Conservation (phyloP, 163 green algal genomes). For the Prototheca cutis region DNA sequence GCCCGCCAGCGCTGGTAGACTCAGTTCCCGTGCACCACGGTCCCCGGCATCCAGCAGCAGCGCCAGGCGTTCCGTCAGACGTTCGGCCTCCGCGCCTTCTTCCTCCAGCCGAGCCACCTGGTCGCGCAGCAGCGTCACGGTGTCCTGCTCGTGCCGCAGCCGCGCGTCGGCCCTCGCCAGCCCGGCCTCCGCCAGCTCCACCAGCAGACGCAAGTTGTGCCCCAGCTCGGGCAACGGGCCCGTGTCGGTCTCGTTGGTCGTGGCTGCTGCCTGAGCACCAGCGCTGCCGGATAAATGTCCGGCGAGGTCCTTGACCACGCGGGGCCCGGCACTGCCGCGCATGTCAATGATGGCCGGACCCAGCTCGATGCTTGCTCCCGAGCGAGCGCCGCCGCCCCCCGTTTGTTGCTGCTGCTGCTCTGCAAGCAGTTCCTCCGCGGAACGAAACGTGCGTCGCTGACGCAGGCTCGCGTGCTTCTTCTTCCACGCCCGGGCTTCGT, state of each 20-base stretch:
- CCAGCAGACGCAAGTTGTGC: slow-evolving; percentile 95
- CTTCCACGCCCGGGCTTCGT: slow-evolving; percentile 63
- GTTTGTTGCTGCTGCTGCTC: slow-evolving; percentile 14
- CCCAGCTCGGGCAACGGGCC: slow-evolving; percentile 90
- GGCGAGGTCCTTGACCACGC: slow-evolving; percentile 84
- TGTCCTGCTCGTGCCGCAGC: slow-evolving; percentile 76
- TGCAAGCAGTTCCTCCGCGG: slow-evolving; percentile 68
- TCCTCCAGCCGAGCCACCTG: slow-evolving; percentile 51
- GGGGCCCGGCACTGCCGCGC: slow-evolving; percentile 47
- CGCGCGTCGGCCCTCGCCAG: slow-evolving; percentile 69
- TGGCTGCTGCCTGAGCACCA: no score
- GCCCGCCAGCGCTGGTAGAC: slow-evolving; percentile 25
- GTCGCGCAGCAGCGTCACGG: slow-evolving; percentile 51
- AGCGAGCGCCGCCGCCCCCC: background rate
- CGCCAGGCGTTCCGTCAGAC: background rate
- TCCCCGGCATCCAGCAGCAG: background rate
- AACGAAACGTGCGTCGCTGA: slow-evolving; percentile 67
- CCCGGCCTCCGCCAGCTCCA: slow-evolving; percentile 81
- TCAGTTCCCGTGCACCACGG: background rate
- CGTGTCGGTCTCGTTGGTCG: no score
- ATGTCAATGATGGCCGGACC: slow-evolving; percentile 91
- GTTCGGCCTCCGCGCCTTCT: slow-evolving; percentile 22
- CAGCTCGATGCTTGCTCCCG: background rate
- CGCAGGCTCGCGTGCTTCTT: slow-evolving; percentile 52
- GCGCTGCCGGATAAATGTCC: no score